Evolutionary conservation across 306 rosid species (phyloP).

Genomic region (Acacia confusa): DNA sequence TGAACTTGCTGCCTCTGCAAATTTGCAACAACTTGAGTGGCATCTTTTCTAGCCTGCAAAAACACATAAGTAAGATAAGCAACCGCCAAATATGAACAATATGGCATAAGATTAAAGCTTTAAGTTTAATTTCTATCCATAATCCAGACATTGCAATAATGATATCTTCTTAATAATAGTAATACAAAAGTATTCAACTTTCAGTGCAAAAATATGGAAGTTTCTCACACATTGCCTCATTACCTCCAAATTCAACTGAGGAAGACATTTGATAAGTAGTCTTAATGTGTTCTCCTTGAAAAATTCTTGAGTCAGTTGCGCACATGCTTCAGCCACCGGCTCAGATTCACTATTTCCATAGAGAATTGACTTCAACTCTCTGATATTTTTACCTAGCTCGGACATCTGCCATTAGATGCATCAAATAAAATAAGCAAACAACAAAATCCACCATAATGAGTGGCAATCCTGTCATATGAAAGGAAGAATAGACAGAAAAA

Average conservation of each 20-base stretch:
- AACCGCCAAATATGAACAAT: constrained; percentile 21
- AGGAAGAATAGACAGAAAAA: background rate
- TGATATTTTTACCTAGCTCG: constrained; percentile 68
- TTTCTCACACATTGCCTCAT: constrained; percentile 17
- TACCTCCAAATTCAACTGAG: constrained; percentile 96
- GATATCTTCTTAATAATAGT: background rate
- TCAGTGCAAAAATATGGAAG: constrained; percentile 4
- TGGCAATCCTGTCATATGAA: background rate
- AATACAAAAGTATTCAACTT: background rate
- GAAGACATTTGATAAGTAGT: constrained; percentile 72
- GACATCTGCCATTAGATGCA: constrained; percentile 55
- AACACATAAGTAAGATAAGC: constrained; percentile 25
- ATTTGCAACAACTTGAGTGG: constrained; percentile 97
- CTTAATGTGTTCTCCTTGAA: constrained; percentile 78
- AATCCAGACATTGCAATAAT: background rate
- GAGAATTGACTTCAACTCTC: constrained; percentile 88
- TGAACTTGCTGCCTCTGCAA: constrained; percentile 95
- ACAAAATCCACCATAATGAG: background rate
- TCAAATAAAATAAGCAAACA: constrained; percentile 36
- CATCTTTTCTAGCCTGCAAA: constrained; percentile 90
- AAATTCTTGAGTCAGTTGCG: constrained; percentile 87
- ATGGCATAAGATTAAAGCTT: background rate
- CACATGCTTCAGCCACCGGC: constrained; percentile 93
- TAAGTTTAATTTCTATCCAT: background rate
- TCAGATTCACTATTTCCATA: constrained; percentile 96